phyloP scores from a whole-genome alignment of 371 early-diverging fungal genomes.

The Mucor racemosus region DNA sequence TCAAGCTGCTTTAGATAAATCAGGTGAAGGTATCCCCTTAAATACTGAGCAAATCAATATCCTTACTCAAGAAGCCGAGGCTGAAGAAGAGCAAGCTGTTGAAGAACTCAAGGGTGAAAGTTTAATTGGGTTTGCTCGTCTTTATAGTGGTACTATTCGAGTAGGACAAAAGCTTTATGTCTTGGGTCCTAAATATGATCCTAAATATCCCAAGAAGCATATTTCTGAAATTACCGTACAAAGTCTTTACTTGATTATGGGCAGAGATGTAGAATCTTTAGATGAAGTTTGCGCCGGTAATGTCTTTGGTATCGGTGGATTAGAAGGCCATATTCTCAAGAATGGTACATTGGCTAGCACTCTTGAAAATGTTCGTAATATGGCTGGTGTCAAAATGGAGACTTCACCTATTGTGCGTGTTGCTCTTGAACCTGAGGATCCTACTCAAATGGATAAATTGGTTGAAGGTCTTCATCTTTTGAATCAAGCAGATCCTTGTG shows the following conservation, averaged over 20 bases:
- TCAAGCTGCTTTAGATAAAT: slow-evolving; percentile 31
- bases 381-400: slow-evolving; percentile 61
- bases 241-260: slow-evolving; percentile 93
- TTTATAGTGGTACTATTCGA: slow-evolving; percentile 89
- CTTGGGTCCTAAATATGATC: slow-evolving; percentile 93
- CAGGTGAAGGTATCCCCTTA: slow-evolving; percentile 47
- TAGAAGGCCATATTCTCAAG: slow-evolving; percentile 89
- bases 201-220: slow-evolving; percentile 66
- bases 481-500: slow-evolving; percentile 94
- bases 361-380: slow-evolving; percentile 56
- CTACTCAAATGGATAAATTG: slow-evolving; percentile 84
- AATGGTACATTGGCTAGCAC: slow-evolving; percentile 86
- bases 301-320: slow-evolving; percentile 94
- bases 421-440: slow-evolving; percentile 91
- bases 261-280: slow-evolving; percentile 85
- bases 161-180: slow-evolving; percentile 88
- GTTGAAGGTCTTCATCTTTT: slow-evolving; percentile 86
- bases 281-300: slow-evolving; percentile 92
- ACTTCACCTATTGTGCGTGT: slow-evolving; percentile 92
- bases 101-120: slow-evolving; percentile 47
- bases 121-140: slow-evolving; percentile 91
- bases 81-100: slow-evolving; percentile 32
- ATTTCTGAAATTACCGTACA: slow-evolving; percentile 75
- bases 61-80: slow-evolving; percentile 28
- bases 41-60: slow-evolving; percentile 13